Base-by-base conservation (phyloP, 805 yeast genomes). In the Zygotorulaspora sp. region DNA sequence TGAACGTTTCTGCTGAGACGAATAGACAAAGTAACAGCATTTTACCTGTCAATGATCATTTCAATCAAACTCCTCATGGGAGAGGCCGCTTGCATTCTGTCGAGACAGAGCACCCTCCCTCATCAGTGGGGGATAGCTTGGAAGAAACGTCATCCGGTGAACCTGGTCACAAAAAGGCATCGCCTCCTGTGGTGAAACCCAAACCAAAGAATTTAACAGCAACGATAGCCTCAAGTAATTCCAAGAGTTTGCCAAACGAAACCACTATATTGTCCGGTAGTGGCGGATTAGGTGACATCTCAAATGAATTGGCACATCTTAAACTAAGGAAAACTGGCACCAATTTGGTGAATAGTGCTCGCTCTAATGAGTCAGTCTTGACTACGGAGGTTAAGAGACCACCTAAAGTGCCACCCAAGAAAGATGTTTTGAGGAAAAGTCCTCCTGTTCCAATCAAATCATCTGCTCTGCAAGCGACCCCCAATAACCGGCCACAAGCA, bases 181-280 rank as follows among this genome's bases (percentile, higher is more conserved):
- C 48, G 6, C 59, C 61, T 6, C 64, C 65, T 13, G 47, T 43
- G 8, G 43, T 58, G 3, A 56, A 55, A 32, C 59, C 62, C 5
- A 61, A 58, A 36, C 62, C 62, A 2, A 43, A 41, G 13, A 34
- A 20, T 13, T 23, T 57, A 24, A 16, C 41, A 9, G 36, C 31
- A 15, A 7, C 24, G 7, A 17, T 16, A 16, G 13, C 7, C 15
- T 3, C 21, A 15, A 18, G 36, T 38, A 17, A 36, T 9, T 15
- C 11, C 19, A 15, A 42, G 9, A 20, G 19, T 6, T 32, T 30
- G 20, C 7, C n/a, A 12, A 21, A 27, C 13, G 17, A 15, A 26
- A 12, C n/a, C 15, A 7, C 31, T 7, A 18, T 31, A 20, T 30
- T 33, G 24, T 16, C 24, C 11, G 15, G 9, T 13, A 14, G 38